A percentile compares a stretch with the other conserved stretches of the same genome.
Conservation (phyloP, 2,329 filamentous ascomycete genomes). For the Trichoderma pleuroti region DNA sequence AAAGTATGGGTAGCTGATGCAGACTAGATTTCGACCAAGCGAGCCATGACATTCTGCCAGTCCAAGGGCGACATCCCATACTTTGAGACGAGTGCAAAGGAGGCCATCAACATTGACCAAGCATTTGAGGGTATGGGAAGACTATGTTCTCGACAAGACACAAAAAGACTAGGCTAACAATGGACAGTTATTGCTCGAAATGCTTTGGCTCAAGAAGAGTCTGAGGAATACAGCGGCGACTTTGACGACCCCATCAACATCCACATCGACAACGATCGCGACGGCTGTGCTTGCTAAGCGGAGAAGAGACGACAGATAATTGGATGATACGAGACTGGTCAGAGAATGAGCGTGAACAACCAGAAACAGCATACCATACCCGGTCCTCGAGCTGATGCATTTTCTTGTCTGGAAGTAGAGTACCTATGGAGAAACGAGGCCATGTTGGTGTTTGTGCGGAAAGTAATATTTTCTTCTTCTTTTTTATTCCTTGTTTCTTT, state of each 20-base stretch:
- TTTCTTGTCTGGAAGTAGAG: conserved; percentile 20
- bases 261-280: conserved; percentile 88
- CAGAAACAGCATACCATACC: conserved; percentile 21
- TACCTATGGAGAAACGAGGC: conserved; percentile 19
- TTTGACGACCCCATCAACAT: conserved; percentile 99
- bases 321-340: neutral
- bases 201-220: conserved; percentile 92
- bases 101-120: conserved; percentile 95
- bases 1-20: conserved; percentile 14
- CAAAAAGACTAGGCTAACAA: neutral
- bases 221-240: conserved; percentile 94
- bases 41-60: conserved; percentile 95
- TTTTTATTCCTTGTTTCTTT: neutral
- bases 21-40: conserved; percentile 83
- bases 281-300: conserved; percentile 84
- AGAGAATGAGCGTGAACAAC: conserved; percentile 3
- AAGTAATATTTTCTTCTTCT: neutral
- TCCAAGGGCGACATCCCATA: conserved; percentile 97
- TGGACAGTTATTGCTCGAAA: conserved; percentile 85
- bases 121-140: conserved; percentile 58
- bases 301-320: neutral
- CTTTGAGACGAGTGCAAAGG: conserved; percentile 98
- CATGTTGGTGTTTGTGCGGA: conserved; percentile 19
- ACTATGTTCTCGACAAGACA: neutral
- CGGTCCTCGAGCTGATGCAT: conserved; percentile 12